A percentile compares a stretch with the other conserved stretches of the same genome.
These are phyloP conservation scores for Candolleomyces efflorescens DNA, from an alignment of 768 basidiomycete species.

Conservation along the genomic window DNA sequence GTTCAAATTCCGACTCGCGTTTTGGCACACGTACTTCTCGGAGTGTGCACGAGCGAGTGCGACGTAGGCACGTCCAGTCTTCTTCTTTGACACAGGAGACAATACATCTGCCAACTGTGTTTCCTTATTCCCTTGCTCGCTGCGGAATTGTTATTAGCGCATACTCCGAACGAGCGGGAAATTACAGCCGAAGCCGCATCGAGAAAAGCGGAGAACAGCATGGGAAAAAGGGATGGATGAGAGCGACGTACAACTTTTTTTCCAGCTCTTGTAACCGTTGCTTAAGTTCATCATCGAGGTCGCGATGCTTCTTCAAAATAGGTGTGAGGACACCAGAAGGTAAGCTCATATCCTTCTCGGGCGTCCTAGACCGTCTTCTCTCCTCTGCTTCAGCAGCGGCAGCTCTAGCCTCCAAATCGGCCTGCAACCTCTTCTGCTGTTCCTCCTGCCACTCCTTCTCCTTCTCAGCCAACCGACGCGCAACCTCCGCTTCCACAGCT, in stretches of 20 bases:
- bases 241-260: slow-evolving; percentile 58
- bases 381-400: slow-evolving; percentile 22
- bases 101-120: slow-evolving; percentile 55
- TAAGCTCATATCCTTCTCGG: slow-evolving; percentile 29
- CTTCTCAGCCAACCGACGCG: slow-evolving; percentile 54
- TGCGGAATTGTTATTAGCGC: slow-evolving; percentile 19
- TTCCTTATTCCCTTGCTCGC: slow-evolving; percentile 61
- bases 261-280: slow-evolving; percentile 64
- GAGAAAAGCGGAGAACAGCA: too few species aligned
- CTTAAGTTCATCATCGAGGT: slow-evolving; percentile 66
- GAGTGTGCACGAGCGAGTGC: slow-evolving; percentile 77
- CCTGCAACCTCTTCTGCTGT: slow-evolving; percentile 26
- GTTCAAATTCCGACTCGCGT: neutral
- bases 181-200: too few species aligned
- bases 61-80: slow-evolving; percentile 81
- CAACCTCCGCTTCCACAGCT: slow-evolving; percentile 74
- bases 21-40: slow-evolving; percentile 53
- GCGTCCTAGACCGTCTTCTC: slow-evolving; percentile 33
- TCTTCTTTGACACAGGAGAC: slow-evolving; percentile 74
- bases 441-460: slow-evolving; percentile 37
- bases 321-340: slow-evolving; percentile 57
- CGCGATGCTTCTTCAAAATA: slow-evolving; percentile 58
- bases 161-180: neutral
- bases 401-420: slow-evolving; percentile 18
- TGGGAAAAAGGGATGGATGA: too few species aligned